These are phyloP conservation scores for Chlorella ohadii DNA, from an alignment of 139 green algal species.

Conservation along the genomic window DNA sequence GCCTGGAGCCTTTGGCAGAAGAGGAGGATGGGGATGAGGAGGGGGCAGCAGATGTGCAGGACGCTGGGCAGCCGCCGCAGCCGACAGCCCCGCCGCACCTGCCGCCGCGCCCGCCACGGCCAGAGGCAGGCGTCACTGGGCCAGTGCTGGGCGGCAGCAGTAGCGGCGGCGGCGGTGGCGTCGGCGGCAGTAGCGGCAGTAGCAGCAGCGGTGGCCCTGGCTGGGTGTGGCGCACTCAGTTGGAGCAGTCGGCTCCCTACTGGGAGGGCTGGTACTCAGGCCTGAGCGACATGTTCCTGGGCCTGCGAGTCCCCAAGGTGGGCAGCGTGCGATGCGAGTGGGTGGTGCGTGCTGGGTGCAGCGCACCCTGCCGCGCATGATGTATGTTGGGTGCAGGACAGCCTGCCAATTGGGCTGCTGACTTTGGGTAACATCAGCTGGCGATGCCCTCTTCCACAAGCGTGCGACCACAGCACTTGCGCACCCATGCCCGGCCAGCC, in stretches of 20 bases:
- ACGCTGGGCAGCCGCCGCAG: too few relatives aligned
- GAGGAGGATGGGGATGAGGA: neutral
- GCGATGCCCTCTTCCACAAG: too few relatives aligned
- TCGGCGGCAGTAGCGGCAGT: neutral
- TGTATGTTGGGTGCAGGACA: too few relatives aligned
- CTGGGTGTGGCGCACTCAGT: slow-evolving; percentile 82
- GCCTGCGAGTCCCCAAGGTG: slow-evolving; percentile 77
- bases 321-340: neutral
- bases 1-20: slow-evolving; percentile 3
- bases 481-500: too few relatives aligned
- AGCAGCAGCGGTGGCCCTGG: neutral
- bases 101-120: too few relatives aligned
- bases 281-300: slow-evolving; percentile 85
- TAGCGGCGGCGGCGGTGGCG: slow-evolving; percentile 20
- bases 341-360: too few relatives aligned
- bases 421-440: neutral
- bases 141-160: too few relatives aligned
- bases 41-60: neutral
- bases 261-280: slow-evolving; percentile 93
- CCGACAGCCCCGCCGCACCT: too few relatives aligned
- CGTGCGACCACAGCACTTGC: too few relatives aligned
- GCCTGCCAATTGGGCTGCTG: too few relatives aligned
- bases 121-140: too few relatives aligned
- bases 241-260: slow-evolving; percentile 68
- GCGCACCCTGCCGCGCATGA: neutral